These are phyloP conservation scores for Austroboletus festivus DNA, from an alignment of 768 basidiomycete species.

Conservation along the genomic window DNA sequence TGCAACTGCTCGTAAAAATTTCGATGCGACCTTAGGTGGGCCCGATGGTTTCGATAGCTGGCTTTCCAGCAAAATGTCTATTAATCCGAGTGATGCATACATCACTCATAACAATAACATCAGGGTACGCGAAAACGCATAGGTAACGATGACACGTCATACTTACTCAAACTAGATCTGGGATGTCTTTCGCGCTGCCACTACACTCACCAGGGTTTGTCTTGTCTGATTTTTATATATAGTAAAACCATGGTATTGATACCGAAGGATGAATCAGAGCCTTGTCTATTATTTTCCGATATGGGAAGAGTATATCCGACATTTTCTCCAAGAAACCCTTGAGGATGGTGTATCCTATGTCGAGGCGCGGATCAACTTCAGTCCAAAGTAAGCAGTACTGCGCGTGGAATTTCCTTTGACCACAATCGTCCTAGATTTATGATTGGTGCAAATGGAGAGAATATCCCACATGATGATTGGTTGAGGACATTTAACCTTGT, in stretches of 20 bases:
- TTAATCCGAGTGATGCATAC: constrained; percentile 71
- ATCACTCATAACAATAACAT: constrained; percentile 65
- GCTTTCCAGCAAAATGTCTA: constrained; percentile 57
- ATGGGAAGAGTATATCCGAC: constrained; percentile 55
- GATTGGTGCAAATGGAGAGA: constrained; percentile 54
- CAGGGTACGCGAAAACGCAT: constrained; percentile 41
- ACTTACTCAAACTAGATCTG: constrained; percentile 53
- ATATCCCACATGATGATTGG: constrained; percentile 60
- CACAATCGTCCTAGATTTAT: constrained; percentile 43
- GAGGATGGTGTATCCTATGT: constrained; percentile 72
- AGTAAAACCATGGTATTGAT: not conserved
- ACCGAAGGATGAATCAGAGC: constrained; percentile 21
- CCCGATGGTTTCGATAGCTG: constrained; percentile 66
- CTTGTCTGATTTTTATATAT: not conserved
- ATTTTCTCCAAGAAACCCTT: constrained; percentile 60
- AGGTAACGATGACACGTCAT: not conserved
- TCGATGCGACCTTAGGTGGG: constrained; percentile 52
- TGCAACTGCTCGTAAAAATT: constrained; percentile 49
- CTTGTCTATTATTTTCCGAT: constrained; percentile 53
- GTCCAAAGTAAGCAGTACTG: constrained; percentile 41
- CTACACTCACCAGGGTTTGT: constrained; percentile 46
- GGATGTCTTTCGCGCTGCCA: constrained; percentile 64
- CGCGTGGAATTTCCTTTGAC: not conserved
- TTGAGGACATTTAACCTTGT: constrained; percentile 50
- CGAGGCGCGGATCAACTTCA: constrained; percentile 68